Evolutionary conservation across 1,284 basidiomycete species (phyloP).

Genomic region (Sporisorium exsertum): DNA sequence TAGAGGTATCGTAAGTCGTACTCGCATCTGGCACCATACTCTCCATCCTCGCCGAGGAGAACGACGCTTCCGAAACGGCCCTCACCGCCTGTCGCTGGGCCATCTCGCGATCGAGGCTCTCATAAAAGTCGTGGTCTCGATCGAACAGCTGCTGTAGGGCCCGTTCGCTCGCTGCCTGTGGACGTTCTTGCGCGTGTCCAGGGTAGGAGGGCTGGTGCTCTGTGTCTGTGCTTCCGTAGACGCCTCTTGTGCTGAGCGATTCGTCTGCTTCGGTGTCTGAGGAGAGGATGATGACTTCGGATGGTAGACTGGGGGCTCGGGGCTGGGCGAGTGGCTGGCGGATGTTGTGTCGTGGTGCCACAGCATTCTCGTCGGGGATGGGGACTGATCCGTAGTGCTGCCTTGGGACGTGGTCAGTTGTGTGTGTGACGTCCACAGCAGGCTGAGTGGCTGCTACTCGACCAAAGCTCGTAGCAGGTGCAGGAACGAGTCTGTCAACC

Average conservation of each 20-base stretch:
- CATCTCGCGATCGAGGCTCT: conserved; percentile 22
- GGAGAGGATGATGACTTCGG: conserved; percentile 38
- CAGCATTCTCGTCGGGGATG: neutral
- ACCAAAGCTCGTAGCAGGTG: neutral
- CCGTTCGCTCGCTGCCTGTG: neutral
- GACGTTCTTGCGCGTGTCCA: neutral
- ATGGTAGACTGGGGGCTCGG: neutral
- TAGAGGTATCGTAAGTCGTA: conserved; percentile 24
- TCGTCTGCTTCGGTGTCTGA: conserved; percentile 27
- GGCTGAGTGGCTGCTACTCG: neutral
- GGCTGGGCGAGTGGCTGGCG: neutral
- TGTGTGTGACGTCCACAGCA: neutral
- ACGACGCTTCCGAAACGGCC: conserved; percentile 1
- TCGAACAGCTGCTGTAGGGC: conserved; percentile 14
- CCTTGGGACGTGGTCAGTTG: neutral
- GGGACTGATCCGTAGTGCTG: neutral
- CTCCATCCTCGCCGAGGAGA: conserved; percentile 16
- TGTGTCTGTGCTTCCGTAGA: neutral
- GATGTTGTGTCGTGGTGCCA: neutral
- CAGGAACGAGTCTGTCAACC: neutral
- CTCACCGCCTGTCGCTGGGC: neutral
- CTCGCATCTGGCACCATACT: conserved; percentile 28
- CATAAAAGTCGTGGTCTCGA: conserved; percentile 16
- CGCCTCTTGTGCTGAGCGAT: neutral
- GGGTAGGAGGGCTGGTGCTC: too few species aligned